These are phyloP conservation scores for Apiotrichum gamsii DNA, from an alignment of 1,284 basidiomycete genomes.

Conservation along the genomic window DNA sequence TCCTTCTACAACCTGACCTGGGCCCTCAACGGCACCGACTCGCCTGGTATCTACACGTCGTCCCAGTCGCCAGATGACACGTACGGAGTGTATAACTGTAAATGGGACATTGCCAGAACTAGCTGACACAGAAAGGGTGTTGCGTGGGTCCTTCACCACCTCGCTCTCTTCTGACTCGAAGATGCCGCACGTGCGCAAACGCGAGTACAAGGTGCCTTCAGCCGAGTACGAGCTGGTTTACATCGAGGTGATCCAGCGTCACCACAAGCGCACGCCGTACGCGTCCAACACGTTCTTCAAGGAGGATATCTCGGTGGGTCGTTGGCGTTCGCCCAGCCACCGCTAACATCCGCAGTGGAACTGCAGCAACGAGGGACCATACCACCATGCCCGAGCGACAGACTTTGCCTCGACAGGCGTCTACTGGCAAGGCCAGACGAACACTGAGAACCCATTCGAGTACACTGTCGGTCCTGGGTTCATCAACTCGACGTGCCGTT, in stretches of 20 bases:
- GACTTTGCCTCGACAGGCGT: slow-evolving; percentile 20
- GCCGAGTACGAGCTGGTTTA: slow-evolving; percentile 28
- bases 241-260: slow-evolving; percentile 39
- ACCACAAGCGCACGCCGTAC: slow-evolving; percentile 43
- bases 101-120: no score
- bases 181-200: slow-evolving; percentile 33
- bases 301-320: slow-evolving; percentile 29
- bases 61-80: slow-evolving; percentile 21
- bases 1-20: slow-evolving; percentile 17
- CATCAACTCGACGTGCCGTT: slow-evolving; percentile 31
- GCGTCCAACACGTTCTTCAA: slow-evolving; percentile 38
- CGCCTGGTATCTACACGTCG: slow-evolving; percentile 30
- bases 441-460: slow-evolving; percentile 32
- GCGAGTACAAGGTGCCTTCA: slow-evolving; percentile 22
- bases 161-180: slow-evolving; percentile 1
- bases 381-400: slow-evolving; percentile 20
- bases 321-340: no score
- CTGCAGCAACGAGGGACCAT: slow-evolving; percentile 27
- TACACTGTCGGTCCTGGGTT: slow-evolving; percentile 29
- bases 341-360: no score
- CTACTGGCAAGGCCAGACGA: slow-evolving; percentile 26
- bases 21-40: slow-evolving; percentile 24
- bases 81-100: slow-evolving; percentile 38
- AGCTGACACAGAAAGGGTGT: no score
- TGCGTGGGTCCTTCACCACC: slow-evolving; percentile 7